A percentile compares a stretch with the other conserved stretches of the same genome.
These are phyloP conservation scores for Cordyceps militaris DNA, from an alignment of 2,329 filamentous ascomycete species.

Conservation along the genomic window DNA sequence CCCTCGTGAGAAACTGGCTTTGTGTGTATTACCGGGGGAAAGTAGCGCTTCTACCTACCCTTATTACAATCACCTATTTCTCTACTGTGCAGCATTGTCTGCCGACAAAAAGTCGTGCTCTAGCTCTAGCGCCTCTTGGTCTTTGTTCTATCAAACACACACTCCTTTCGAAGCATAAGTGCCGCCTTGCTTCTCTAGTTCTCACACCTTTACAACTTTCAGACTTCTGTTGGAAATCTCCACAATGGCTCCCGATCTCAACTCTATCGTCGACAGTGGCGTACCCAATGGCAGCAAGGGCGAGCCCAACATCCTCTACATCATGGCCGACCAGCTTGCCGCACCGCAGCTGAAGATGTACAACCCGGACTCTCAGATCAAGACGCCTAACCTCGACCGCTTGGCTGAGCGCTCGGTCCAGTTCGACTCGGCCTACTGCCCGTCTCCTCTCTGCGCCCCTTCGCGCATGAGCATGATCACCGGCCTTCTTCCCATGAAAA, in stretches of 20 bases:
- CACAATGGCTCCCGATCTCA: constrained; percentile 65
- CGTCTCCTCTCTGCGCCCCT: constrained; percentile 84
- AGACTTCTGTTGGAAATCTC: background rate
- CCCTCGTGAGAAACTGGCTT: background rate
- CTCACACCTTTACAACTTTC: background rate
- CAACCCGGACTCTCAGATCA: constrained; percentile 80
- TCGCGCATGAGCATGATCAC: constrained; percentile 94
- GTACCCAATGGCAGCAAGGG: constrained; percentile 18
- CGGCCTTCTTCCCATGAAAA: constrained; percentile 83
- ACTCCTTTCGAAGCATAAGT: background rate
- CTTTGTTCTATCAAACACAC: background rate
- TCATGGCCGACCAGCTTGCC: constrained; percentile 94
- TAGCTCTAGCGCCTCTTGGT: background rate
- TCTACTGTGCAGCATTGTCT: constrained; percentile 15
- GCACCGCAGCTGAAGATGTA: constrained; percentile 89
- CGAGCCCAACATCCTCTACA: constrained; percentile 54
- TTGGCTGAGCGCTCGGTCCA: constrained; percentile 77
- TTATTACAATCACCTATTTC: constrained; percentile 18
- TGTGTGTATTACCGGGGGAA: constrained; percentile 12
- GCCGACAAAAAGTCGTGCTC: constrained; percentile 6
- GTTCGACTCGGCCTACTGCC: constrained; percentile 92
- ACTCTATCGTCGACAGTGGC: constrained; percentile 52
- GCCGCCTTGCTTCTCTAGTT: background rate
- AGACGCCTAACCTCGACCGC: constrained; percentile 82
- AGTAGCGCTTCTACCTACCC: constrained; percentile 18